A percentile compares a stretch with the other conserved stretches of the same genome.
Conservation (phyloP, 2,329 filamentous ascomycete species). For the Gnomoniopsis sp. region DNA sequence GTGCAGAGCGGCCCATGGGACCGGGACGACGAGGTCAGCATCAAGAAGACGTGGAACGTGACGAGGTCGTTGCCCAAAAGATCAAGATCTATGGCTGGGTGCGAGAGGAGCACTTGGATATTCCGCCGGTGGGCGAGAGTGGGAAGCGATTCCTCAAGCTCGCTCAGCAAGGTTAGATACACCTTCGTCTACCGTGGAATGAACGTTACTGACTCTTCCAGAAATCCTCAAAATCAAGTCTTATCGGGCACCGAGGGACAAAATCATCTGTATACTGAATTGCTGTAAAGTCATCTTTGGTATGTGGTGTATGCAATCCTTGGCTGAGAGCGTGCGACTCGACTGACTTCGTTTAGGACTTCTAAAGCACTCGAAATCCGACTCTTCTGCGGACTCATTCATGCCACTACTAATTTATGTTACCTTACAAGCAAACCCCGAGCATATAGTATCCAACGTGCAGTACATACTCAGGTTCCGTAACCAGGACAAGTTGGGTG, state of each 20-base stretch:
- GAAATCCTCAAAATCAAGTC: constrained; percentile 95
- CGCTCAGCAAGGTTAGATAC: constrained; percentile 70
- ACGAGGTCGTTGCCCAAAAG: constrained; percentile 94
- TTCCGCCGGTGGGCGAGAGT: constrained; percentile 77
- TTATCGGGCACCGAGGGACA: constrained; percentile 94
- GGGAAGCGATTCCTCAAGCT: constrained; percentile 83
- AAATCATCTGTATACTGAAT: constrained; percentile 97
- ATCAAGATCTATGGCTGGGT: constrained; percentile 97
- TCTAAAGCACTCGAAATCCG: constrained; percentile 85
- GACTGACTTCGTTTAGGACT: constrained; percentile 52
- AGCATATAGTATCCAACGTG: constrained; percentile 94
- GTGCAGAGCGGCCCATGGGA: constrained; percentile 65
- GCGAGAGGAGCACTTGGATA: constrained; percentile 88
- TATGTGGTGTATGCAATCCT: constrained; percentile 34
- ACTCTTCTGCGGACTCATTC: constrained; percentile 95
- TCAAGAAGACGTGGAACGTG: constrained; percentile 94
- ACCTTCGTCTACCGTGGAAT: constrained; percentile 29
- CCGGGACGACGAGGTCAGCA: constrained; percentile 91
- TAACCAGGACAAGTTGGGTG: constrained; percentile 93
- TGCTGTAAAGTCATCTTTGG: constrained; percentile 99
- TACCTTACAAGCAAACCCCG: constrained; percentile 88
- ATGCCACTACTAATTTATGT: constrained; percentile 95
- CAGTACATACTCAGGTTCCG: constrained; percentile 97
- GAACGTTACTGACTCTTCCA: constrained; percentile 35
- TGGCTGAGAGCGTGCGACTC: background rate